Conservation (phyloP, 495 filamentous ascomycete genomes). For the Talaromyces thailandensis region DNA sequence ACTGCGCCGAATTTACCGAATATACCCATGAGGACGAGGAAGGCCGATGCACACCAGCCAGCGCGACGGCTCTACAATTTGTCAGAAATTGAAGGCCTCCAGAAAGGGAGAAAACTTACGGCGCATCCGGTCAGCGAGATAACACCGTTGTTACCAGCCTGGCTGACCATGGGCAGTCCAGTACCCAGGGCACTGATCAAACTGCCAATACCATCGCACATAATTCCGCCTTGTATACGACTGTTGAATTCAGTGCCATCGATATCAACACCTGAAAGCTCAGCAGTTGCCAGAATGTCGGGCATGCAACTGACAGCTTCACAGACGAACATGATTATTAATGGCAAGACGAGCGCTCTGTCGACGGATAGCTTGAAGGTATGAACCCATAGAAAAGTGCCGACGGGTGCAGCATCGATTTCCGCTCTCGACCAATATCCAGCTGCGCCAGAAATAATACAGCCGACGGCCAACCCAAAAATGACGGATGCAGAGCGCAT, state of each 20-base stretch:
- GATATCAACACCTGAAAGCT: conserved; percentile 68
- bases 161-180: conserved; percentile 65
- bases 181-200: conserved; percentile 67
- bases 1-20: conserved; percentile 81
- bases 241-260: conserved; percentile 69
- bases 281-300: conserved; percentile 74
- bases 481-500: conserved; percentile 65
- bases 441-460: conserved; percentile 68
- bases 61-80: conserved; percentile 26
- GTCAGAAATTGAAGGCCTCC: not conserved
- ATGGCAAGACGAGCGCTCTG: conserved; percentile 64
- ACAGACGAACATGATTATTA: conserved; percentile 48
- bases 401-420: conserved; percentile 58
- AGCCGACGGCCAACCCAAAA: conserved; percentile 67
- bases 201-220: conserved; percentile 73
- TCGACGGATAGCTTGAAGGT: conserved; percentile 75
- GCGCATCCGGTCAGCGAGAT: conserved; percentile 78
- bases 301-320: conserved; percentile 73
- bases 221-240: conserved; percentile 73
- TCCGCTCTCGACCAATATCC: conserved; percentile 64
- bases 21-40: conserved; percentile 73
- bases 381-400: conserved; percentile 78
- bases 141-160: conserved; percentile 78
- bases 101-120: conserved; percentile 27
- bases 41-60: conserved; percentile 40